phyloP scores from a whole-genome alignment of 192 early-diverging fungal genomes.

The Coemansia brasiliensis region DNA sequence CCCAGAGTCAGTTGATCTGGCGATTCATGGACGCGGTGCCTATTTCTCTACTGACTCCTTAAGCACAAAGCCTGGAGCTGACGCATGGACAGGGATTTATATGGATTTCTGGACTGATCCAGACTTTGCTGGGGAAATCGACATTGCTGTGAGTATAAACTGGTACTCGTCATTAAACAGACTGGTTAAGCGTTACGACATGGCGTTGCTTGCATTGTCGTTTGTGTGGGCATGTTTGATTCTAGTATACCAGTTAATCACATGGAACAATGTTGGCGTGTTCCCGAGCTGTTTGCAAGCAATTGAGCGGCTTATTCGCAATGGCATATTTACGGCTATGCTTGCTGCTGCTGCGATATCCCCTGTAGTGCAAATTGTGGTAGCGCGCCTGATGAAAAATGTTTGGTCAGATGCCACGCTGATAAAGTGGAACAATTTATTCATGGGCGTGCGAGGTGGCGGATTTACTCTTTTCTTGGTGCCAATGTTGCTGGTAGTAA shows the following conservation, averaged over 20 bases:
- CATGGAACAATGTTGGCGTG: slow-evolving; percentile 18
- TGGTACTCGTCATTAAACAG: slow-evolving; percentile 71
- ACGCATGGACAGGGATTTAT: slow-evolving; percentile 38
- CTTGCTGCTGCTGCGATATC: slow-evolving; percentile 16
- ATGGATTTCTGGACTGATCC: slow-evolving; percentile 50
- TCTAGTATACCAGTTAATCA: slow-evolving; percentile 44
- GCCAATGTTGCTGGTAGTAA: slow-evolving; percentile 29
- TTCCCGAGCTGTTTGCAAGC: slow-evolving; percentile 38
- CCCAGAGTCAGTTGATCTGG: slow-evolving; percentile 23
- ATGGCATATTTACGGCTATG: slow-evolving; percentile 26
- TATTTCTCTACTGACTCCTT: slow-evolving; percentile 33
- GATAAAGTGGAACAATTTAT: slow-evolving; percentile 41
- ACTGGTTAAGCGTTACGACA: slow-evolving; percentile 69
- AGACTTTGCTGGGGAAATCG: slow-evolving; percentile 17
- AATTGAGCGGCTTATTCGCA: slow-evolving; percentile 43
- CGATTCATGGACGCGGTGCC: slow-evolving; percentile 53
- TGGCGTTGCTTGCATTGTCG: slow-evolving; percentile 65
- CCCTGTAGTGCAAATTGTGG: slow-evolving; percentile 28
- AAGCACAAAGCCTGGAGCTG: neutral
- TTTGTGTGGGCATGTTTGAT: slow-evolving; percentile 65
- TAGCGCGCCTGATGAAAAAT: slow-evolving; percentile 15
- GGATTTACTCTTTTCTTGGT: slow-evolving; percentile 25
- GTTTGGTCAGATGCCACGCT: slow-evolving; percentile 24
- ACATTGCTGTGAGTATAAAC: slow-evolving; percentile 59
- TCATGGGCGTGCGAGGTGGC: slow-evolving; percentile 47